These are phyloP conservation scores for Populus euphratica DNA, from an alignment of 345 rosid species.

Conservation along the genomic window DNA sequence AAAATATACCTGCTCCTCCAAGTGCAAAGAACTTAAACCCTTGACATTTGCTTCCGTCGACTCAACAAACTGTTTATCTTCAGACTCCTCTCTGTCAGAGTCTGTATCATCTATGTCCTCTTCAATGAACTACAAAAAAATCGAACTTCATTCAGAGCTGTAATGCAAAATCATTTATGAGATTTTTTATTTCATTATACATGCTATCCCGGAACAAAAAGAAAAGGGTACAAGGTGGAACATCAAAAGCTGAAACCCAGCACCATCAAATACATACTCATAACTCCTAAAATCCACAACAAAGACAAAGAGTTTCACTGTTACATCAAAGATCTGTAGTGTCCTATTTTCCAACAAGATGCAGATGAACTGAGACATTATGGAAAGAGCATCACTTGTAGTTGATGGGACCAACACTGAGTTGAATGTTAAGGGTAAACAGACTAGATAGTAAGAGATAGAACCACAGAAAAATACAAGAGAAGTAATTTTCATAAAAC, in stretches of 20 bases:
- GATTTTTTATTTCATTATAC: background rate
- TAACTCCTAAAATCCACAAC: background rate
- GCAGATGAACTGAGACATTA: background rate
- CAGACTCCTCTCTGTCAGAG: slow-evolving; percentile 50
- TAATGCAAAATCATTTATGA: background rate
- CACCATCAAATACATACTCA: background rate
- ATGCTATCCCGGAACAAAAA: background rate
- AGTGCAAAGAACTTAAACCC: slow-evolving; percentile 39
- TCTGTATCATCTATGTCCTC: slow-evolving; percentile 38
- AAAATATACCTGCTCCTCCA: slow-evolving; percentile 47
- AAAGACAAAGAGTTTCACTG: background rate
- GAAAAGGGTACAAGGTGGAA: background rate
- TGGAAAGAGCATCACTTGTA: background rate
- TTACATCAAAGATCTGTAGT: background rate
- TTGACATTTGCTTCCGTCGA: slow-evolving; percentile 28
- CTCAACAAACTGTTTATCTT: slow-evolving; percentile 29
- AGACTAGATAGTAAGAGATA: background rate
- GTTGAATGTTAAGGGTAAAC: background rate
- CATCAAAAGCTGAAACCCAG: background rate
- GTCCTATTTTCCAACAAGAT: background rate
- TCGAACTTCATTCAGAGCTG: background rate
- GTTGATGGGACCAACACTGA: background rate
- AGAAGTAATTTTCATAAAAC: background rate
- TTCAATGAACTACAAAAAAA: slow-evolving; percentile 60
- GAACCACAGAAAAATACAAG: background rate